Evolutionary conservation across 2,329 filamentous ascomycete species (phyloP).

Genomic region (Scleromitrula shiraiana): DNA sequence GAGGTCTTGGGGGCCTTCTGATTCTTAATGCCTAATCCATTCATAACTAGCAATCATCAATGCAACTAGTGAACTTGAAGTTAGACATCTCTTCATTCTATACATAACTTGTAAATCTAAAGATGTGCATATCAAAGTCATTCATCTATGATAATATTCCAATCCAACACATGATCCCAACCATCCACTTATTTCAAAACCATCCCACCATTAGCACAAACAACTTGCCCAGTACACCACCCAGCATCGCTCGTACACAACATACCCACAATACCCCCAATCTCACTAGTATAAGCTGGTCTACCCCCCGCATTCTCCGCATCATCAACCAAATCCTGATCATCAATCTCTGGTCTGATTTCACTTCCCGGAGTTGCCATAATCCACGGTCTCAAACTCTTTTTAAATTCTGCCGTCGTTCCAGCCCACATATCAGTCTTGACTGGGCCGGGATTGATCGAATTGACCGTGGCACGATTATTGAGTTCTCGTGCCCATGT

Average conservation of each 20-base stretch:
- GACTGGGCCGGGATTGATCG: conserved; percentile 59
- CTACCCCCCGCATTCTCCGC: conserved; percentile 47
- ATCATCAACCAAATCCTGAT: conserved; percentile 51
- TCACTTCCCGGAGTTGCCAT: conserved; percentile 57
- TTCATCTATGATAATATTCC: neutral
- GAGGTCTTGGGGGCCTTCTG: too few species aligned
- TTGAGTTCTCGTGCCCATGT: conserved; percentile 57
- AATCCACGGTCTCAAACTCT: conserved; percentile 50
- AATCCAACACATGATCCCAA: neutral
- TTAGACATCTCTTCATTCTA: too few species aligned
- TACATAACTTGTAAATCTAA: neutral
- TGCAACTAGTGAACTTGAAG: too few species aligned
- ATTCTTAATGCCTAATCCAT: too few species aligned
- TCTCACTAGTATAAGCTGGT: conserved; percentile 59
- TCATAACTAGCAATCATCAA: too few species aligned
- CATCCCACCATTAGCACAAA: conserved; percentile 76
- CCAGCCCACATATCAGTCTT: conserved; percentile 57
- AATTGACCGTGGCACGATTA: conserved; percentile 56
- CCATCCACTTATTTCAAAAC: conserved; percentile 33
- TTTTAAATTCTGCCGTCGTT: conserved; percentile 49
- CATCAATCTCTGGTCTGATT: conserved; percentile 53
- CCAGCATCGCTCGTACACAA: conserved; percentile 61
- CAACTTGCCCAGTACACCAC: conserved; percentile 73
- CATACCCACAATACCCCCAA: conserved; percentile 72
- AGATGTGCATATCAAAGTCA: neutral